phyloP scores from a whole-genome alignment of 345 rosid genomes.

The Citrus australasica region DNA sequence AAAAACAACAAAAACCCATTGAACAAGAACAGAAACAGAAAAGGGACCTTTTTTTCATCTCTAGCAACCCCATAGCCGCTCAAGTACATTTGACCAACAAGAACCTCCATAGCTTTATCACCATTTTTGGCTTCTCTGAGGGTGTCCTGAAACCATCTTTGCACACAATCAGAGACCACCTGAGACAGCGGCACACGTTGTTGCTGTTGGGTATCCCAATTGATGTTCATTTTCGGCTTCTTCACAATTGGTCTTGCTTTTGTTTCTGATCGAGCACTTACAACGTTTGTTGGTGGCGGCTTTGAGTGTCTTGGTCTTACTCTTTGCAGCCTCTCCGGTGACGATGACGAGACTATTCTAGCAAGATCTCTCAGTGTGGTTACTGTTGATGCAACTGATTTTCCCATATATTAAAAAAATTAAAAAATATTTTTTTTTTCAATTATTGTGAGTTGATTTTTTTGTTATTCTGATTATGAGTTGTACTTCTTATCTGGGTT shows the following conservation, averaged over 20 bases:
- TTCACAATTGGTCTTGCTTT: constrained; percentile 18
- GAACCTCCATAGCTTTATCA: constrained; percentile 65
- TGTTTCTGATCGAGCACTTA: background rate
- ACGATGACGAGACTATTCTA: constrained; percentile 36
- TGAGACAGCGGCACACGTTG: constrained; percentile 53
- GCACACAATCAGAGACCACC: constrained; percentile 69
- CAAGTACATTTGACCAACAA: constrained; percentile 86
- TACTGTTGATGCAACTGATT: constrained; percentile 35
- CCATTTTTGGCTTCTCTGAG: constrained; percentile 76
- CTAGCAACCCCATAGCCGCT: constrained; percentile 72
- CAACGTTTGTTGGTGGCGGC: constrained; percentile 6
- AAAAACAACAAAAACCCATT: background rate
- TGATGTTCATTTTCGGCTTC: constrained; percentile 39
- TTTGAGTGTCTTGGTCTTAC: constrained; percentile 23
- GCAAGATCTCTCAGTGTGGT: constrained; percentile 44
- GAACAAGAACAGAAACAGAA: background rate
- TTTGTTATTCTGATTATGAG: background rate
- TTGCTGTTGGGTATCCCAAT: constrained; percentile 21
- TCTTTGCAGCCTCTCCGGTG: constrained; percentile 25
- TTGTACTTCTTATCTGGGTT: constrained; percentile 4
- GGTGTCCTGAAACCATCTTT: constrained; percentile 76
- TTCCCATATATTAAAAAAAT: constrained; percentile 49
- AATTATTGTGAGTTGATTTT: background rate
- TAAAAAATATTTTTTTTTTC: background rate
- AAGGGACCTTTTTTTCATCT: constrained; percentile 61